Base-by-base conservation (phyloP, 192 early-diverging fungal species). In the Rhizoclosmatium sp. region DNA sequence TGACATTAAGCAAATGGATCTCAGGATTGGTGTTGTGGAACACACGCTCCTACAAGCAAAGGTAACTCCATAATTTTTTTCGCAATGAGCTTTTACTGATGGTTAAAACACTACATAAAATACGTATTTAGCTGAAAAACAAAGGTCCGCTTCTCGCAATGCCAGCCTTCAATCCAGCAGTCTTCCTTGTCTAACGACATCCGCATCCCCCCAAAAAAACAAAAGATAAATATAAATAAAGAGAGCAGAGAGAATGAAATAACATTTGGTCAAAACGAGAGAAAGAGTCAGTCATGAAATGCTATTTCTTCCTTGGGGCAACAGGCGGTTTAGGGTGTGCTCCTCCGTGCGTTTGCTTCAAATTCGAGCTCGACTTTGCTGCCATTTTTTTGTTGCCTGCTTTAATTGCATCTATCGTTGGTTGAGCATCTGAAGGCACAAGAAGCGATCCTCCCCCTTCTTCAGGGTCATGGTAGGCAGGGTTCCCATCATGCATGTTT, bases 1-100 rank as follows among this genome's bases (percentile, higher is more conserved):
- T 1, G 89, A 90, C 69, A 86, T 90, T 56, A 90, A 90, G 71
- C 89, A 90, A 62, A 90, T 90, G 87, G 84, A 90, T 56, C 72
- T 90, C 65, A 78, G 89, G 41, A 85, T 87, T 59, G 89, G 89
- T 19, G 89, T 90, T 1, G 89, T 90, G 48, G 82, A 90, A 73
- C 87, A 90, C 69, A 85, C 85, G 47, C 79, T 89, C 56, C 81
- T 89, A 45, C 82, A 86, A 61, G 84, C 85, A 23, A 87, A 87
- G 78, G 65, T 87, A 48, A n/a, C 0, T 49, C 19, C 16, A 47
- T 14, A 0, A 0, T 40, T 4, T 47, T 69, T 2, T 47, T 69
- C n/a, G 14, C 31, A 12, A 69, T 3, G 16, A 3, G 9, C 40
- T 40, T 3, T 47, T 47, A 19, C 45, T 69, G 5, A 47, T 31